Base-by-base conservation (phyloP, 306 rosid species). In the Myrica gale region DNA sequence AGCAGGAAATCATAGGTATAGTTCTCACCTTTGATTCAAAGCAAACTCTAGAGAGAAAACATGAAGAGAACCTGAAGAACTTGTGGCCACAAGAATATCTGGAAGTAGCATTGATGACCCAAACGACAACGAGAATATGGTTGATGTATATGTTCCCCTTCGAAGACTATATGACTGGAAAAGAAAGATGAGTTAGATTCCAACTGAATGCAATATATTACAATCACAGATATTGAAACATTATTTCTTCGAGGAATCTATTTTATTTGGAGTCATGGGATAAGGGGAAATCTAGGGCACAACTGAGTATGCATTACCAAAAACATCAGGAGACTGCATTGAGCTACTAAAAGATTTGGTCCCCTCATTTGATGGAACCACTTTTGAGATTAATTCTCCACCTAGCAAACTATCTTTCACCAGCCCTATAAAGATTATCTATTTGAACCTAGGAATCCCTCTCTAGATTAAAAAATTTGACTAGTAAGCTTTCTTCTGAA, bases 41-140 rank as follows among this genome's bases (percentile, higher is more conserved):
- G 89, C 87, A 76, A 89, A 87, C 76, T 90, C 93, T 67, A 94
- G 88, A 68, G 90, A 83, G 84, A 94, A 94, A 75, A 90, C 83
- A 86, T 94, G 98, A 80, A 92, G 78, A 79, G 98, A 94, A 75
- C 98, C 98, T 50, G 98, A 89, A 68, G 93, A 91, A 87, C 98
- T 90, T 72, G 92, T 84, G 77, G 95, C 95, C 82, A 91, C 93
- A 60, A 94, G 96, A 80, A 94, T 85, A 80, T 92, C 92, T 13
- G 98, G 98, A 81, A 92, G 85, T 80, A 83, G 88, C 81, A 52
- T 67, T 68, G 96, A 90, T 61, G 93, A 96, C 41, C 92, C 96
- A 84, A 94, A 94, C 72, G 98, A 87, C 82, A 94, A 83, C 63
- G 98, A 94, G 80, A 79, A 94, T 87, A 94, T 89, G 46, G 89